phyloP scores from a whole-genome alignment of 2,329 filamentous ascomycete species.

The Drechslerella dactyloides region DNA sequence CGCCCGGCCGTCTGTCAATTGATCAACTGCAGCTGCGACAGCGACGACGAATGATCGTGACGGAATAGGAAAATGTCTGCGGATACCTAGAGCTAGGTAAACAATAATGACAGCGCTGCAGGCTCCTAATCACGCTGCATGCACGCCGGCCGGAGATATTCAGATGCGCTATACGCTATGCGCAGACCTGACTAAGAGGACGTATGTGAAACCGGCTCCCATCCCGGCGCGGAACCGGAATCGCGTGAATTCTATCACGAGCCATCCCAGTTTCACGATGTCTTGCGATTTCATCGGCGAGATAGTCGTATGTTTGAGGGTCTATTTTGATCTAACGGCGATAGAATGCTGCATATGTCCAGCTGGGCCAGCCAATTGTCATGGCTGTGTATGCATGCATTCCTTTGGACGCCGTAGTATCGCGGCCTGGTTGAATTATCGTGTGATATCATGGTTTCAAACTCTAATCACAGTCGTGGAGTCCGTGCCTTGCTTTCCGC shows the following conservation, averaged over 20 bases:
- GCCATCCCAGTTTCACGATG: not conserved
- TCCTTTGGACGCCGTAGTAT: no score
- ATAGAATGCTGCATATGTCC: not conserved
- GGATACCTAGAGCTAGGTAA: no score
- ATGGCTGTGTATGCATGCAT: no score
- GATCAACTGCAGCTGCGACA: not conserved
- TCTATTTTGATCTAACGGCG: conserved; percentile 1
- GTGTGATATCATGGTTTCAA: no score
- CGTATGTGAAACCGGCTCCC: not conserved
- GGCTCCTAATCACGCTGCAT: not conserved
- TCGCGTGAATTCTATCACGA: not conserved
- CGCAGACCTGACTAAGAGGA: not conserved
- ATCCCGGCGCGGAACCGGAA: not conserved
- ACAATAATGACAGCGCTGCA: not conserved
- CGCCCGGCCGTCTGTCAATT: not conserved
- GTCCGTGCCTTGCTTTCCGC: no score
- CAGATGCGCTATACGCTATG: not conserved
- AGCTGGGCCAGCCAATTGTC: not conserved
- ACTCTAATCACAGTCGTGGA: no score
- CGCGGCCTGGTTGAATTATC: no score
- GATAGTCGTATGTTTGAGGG: not conserved
- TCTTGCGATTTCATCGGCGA: conserved; percentile 2
- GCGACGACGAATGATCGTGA: no score
- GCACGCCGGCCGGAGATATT: not conserved
- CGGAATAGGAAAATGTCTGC: no score